These are phyloP conservation scores for Suillus subluteus DNA, from an alignment of 768 basidiomycete species.

Conservation along the genomic window DNA sequence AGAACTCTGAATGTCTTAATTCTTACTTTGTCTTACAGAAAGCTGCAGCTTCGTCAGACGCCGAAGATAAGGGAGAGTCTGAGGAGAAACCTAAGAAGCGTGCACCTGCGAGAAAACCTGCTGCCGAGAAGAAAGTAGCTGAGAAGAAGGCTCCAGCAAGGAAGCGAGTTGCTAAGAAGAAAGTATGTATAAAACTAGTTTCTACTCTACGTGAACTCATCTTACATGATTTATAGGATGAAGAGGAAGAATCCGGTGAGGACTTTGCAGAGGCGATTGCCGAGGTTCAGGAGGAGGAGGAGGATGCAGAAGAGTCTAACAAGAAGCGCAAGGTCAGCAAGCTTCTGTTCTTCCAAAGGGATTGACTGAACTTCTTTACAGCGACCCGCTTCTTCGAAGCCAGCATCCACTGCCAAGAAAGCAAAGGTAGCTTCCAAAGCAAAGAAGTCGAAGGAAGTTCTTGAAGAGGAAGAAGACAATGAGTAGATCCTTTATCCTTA, in stretches of 20 bases:
- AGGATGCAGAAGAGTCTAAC: constrained; percentile 39
- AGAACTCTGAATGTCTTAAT: constrained; percentile 10
- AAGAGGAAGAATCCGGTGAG: constrained; percentile 47
- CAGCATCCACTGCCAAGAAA: constrained; percentile 47
- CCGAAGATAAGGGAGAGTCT: constrained; percentile 38
- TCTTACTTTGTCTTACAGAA: constrained; percentile 25
- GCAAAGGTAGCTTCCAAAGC: constrained; percentile 31
- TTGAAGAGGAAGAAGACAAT: constrained; percentile 49
- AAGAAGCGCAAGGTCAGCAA: constrained; percentile 74
- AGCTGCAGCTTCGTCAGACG: constrained; percentile 27
- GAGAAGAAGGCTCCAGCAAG: constrained; percentile 44
- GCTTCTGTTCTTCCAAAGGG: not conserved
- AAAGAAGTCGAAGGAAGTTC: constrained; percentile 48
- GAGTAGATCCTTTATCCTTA: constrained; percentile 22
- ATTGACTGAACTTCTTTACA: constrained; percentile 23
- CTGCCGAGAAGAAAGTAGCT: constrained; percentile 49
- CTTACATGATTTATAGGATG: constrained; percentile 21
- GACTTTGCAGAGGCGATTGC: constrained; percentile 50
- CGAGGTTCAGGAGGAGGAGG: constrained; percentile 50
- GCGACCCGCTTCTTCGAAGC: constrained; percentile 49
- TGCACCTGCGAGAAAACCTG: constrained; percentile 48
- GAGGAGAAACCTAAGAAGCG: constrained; percentile 53
- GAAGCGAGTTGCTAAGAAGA: constrained; percentile 14
- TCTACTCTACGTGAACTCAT: not conserved
- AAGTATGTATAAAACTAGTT: constrained; percentile 11